phyloP scores from a whole-genome alignment of 305 asterid species.

The Fraxinus dipetala region DNA sequence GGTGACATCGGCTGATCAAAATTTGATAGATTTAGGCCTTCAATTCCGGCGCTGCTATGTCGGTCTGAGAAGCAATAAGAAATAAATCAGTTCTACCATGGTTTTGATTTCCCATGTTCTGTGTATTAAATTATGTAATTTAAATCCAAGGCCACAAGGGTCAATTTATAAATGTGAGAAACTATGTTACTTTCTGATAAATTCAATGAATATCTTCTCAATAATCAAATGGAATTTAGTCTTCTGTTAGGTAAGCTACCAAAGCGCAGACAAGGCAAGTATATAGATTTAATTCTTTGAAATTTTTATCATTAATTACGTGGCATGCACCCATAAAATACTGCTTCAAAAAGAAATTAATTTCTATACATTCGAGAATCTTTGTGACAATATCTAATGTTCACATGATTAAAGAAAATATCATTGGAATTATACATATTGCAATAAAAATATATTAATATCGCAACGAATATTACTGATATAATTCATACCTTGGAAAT shows the following conservation, averaged over 20 bases:
- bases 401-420: neutral
- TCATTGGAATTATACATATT: constrained; percentile 13
- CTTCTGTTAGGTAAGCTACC: constrained; percentile 74
- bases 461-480: neutral
- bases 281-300: neutral
- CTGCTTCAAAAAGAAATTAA: constrained; percentile 2
- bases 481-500: constrained; percentile 39
- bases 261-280: constrained; percentile 24
- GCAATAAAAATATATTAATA: neutral
- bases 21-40: constrained; percentile 54
- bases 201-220: neutral
- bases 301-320: constrained; percentile 17
- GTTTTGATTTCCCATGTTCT: constrained; percentile 10
- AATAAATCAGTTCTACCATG: constrained; percentile 24
- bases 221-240: constrained; percentile 32
- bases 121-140: neutral
- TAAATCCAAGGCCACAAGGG: constrained; percentile 1
- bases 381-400: constrained; percentile 12
- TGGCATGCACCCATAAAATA: constrained; percentile 23
- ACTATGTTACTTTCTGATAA: neutral
- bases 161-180: constrained; percentile 25
- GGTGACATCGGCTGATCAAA: constrained; percentile 52
- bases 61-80: constrained; percentile 52
- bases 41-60: constrained; percentile 46
- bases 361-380: constrained; percentile 17